phyloP scores from a whole-genome alignment of 1,284 basidiomycete genomes.

The Sporisorium reilianum region DNA sequence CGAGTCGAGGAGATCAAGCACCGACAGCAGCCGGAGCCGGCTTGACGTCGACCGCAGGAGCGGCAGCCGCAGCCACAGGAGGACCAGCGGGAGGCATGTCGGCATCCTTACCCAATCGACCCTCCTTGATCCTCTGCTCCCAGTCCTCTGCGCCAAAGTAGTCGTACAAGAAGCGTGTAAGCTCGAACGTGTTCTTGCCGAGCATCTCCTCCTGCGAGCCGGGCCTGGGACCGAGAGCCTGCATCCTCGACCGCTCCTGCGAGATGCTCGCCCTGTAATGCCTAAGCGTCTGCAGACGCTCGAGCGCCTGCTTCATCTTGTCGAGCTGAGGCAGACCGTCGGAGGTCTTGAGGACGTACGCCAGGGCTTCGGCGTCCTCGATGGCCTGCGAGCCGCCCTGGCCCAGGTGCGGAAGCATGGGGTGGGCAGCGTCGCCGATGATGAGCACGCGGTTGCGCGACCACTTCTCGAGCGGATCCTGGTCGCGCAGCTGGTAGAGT shows the following conservation, averaged over 20 bases:
- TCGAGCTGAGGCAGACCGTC: slow-evolving; percentile 1
- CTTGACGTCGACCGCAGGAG: not conserved
- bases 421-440: slow-evolving; percentile 68
- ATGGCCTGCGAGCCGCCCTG: slow-evolving; percentile 40
- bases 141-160: slow-evolving; percentile 62
- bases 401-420: slow-evolving; percentile 45
- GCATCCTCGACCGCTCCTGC: slow-evolving; percentile 57
- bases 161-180: slow-evolving; percentile 53
- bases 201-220: slow-evolving; percentile 21
- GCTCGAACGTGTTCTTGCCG: slow-evolving; percentile 51
- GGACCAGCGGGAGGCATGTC: not conserved
- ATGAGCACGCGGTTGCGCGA: slow-evolving; percentile 58
- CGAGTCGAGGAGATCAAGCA: not conserved
- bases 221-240: slow-evolving; percentile 36
- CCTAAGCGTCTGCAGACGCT: slow-evolving; percentile 48
- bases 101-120: slow-evolving; percentile 72
- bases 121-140: slow-evolving; percentile 71
- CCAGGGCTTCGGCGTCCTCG: slow-evolving; percentile 40
- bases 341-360: slow-evolving; percentile 22
- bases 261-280: slow-evolving; percentile 58
- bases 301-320: slow-evolving; percentile 35
- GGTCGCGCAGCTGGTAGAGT: slow-evolving; percentile 67
- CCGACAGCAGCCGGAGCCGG: not conserved
- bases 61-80: not conserved
- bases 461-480: slow-evolving; percentile 62